Base-by-base conservation (phyloP, 345 rosid genomes). In the Leavenworthia alabamica region DNA sequence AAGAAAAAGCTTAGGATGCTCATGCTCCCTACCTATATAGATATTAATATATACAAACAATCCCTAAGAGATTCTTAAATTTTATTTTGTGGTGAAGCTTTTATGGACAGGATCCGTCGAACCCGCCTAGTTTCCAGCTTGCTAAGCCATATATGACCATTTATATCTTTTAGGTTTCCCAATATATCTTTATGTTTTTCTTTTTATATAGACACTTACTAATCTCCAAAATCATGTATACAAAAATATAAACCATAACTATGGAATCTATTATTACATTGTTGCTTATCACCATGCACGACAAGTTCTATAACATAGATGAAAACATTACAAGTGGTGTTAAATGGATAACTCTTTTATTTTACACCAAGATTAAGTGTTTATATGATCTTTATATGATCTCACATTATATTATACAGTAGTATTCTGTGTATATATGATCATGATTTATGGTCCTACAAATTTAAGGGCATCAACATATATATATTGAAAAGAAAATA, bases 111-210 rank as follows among this genome's bases (percentile, higher is more conserved):
- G 88, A 85, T 88, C 90, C 90, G 79, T 7, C 64, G 72, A 82
- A 82, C 81, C 81, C 88, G 93, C 85, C 71, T 70, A 27, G 74
- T 83, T 79, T 81, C 82, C 80, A 73, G 82, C 84, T 79, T 55
- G 73, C 73, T 62, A 64, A 70, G 39, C 73, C 75, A 74, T 67
- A 14, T 50, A 50, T 66, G 56, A 12, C 29, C 66, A n/a, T 37
- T 22, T 22, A 24, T 12, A 29, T 14, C 28, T 52, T 41, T 41
- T 51, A 19, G 28, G 51, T 24, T 5, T 12, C 55, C 32, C 3
- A 60, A 55, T 55, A 13, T 15, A 56, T 23, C 46, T 23, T 37
- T 33, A 36, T 33, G 59, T 53, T 33, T 35, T 32, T 1, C 17
- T 52, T 5, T 15, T 29, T 51, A 4, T 22, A 14, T n/a, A 22